A percentile compares a stretch with the other conserved stretches of the same genome.
These are phyloP conservation scores for Annulohypoxylon nitens DNA, from an alignment of 495 filamentous ascomycete species.

Conservation along the genomic window DNA sequence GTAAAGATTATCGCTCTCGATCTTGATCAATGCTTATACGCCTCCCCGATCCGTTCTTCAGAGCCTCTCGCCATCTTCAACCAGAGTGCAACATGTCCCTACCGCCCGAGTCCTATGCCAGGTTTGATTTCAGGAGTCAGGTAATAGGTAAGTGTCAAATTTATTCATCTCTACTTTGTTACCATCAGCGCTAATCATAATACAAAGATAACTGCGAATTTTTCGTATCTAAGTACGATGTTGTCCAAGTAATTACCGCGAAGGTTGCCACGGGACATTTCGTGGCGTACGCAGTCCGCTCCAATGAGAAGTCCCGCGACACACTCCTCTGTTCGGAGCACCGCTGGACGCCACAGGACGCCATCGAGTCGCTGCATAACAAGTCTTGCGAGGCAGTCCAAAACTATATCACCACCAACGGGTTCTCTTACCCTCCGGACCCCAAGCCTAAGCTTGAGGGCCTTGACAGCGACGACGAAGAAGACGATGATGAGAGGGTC, in stretches of 20 bases:
- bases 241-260: constrained; percentile 51
- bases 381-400: constrained; percentile 57
- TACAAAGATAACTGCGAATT: constrained; percentile 58
- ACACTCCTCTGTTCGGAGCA: constrained; percentile 50
- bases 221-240: constrained; percentile 46
- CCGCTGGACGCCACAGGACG: constrained; percentile 42
- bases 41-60: constrained; percentile 18
- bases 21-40: constrained; percentile 40
- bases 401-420: constrained; percentile 54
- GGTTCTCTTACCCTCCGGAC: constrained; percentile 48
- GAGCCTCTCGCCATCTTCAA: constrained; percentile 12
- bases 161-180: background rate
- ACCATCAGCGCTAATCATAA: constrained; percentile 5
- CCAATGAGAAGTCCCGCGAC: constrained; percentile 48
- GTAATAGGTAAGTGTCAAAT: constrained; percentile 41
- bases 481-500: constrained; percentile 20
- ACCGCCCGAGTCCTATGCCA: background rate
- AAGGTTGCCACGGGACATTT: constrained; percentile 52
- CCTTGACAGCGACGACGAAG: constrained; percentile 11
- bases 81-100: constrained; percentile 28
- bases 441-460: constrained; percentile 22
- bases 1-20: constrained; percentile 29
- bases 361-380: constrained; percentile 48
- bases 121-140: constrained; percentile 40
- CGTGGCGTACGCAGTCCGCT: constrained; percentile 52